Evolutionary conservation across 2,329 filamentous ascomycete genomes (phyloP), one percentile per base, ranked within the genome.

Genomic region (Diaporthe longicolla): DNA sequence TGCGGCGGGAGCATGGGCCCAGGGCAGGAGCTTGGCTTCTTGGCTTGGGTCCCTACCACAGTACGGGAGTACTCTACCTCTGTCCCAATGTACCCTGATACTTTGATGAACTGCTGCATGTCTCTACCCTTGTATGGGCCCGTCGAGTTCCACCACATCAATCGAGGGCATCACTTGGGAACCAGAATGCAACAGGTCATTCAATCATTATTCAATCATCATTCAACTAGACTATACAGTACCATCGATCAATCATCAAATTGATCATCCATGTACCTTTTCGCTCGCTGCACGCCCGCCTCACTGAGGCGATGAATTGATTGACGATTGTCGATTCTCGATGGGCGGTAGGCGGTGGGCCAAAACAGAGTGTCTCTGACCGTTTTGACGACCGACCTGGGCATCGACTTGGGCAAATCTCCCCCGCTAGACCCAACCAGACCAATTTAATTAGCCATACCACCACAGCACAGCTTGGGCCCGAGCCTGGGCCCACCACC

Each of bases 121-220:
- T 65, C 45, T 40, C 7, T 21, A 50, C 24, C 21, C n/a, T 35
- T 19, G 17, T 3, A 9, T 43, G 24, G 8, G n/a, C 24, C 26
- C 8, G 17, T 45, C 9, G 26, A 19, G 40, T 65, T 29, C 24
- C 59, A 65, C 59, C 26, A 43, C 59, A 32, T 65, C 40, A 48
- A 35, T 32, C 59, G 59, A 48, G 59, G 9, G 40, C 59, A 65
- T 26, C 40, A 19, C 10, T 11, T 48, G 59, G 40, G 11, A 65
- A 65, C 26, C 59, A 63, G 37, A 63, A 29, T 29, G 17, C 17
- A 48, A 48, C 59, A 45, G 40, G 45, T 37, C 63, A 66, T 26
- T 50, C 63, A 68, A 32, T 54, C 63, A 26, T 15, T n/a, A 66
- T 26, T 50, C 63, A 68, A 32, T 54, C 63, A 26, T 15, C n/a